These are phyloP conservation scores for Fagopyrum tataricum DNA, from an alignment of 148 eudicot genomes.

Conservation along the genomic window DNA sequence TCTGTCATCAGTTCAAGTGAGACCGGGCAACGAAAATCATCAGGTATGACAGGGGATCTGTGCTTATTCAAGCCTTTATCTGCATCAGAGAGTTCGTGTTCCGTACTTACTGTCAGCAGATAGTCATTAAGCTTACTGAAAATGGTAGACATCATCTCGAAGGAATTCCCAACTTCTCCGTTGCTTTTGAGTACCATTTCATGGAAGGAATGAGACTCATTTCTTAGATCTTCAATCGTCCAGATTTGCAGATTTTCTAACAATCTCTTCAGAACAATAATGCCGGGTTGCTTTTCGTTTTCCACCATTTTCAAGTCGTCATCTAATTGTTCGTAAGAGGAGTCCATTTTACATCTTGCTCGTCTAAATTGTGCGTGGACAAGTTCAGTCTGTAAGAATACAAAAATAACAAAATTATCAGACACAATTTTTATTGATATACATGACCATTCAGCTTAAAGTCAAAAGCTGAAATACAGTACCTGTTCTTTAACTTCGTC, in stretches of 20 bases:
- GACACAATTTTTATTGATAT: not conserved
- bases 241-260: slow-evolving; percentile 59
- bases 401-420: not conserved
- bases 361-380: slow-evolving; percentile 72
- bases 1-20: slow-evolving; percentile 92
- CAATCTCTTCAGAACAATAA: slow-evolving; percentile 50
- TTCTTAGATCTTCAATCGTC: slow-evolving; percentile 64
- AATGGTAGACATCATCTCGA: slow-evolving; percentile 55
- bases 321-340: slow-evolving; percentile 55
- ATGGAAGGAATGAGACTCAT: slow-evolving; percentile 66
- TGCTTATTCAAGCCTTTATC: slow-evolving; percentile 58
- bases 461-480: slow-evolving; percentile 8
- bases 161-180: slow-evolving; percentile 53
- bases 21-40: slow-evolving; percentile 90
- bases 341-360: slow-evolving; percentile 59
- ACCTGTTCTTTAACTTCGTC: slow-evolving; percentile 94
- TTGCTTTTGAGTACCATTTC: slow-evolving; percentile 55
- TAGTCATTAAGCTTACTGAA: slow-evolving; percentile 61
- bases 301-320: slow-evolving; percentile 52
- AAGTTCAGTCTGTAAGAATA: slow-evolving; percentile 51
- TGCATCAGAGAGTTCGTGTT: slow-evolving; percentile 34
- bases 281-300: slow-evolving; percentile 57
- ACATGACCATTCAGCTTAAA: slow-evolving; percentile 5
- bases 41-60: slow-evolving; percentile 80
- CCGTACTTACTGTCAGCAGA: slow-evolving; percentile 40